Percentiles rank a stretch among this genome's conserved stretches.
Evolutionary conservation across 192 early-diverging fungal genomes (phyloP).

Genomic region (Podila clonocystis): DNA sequence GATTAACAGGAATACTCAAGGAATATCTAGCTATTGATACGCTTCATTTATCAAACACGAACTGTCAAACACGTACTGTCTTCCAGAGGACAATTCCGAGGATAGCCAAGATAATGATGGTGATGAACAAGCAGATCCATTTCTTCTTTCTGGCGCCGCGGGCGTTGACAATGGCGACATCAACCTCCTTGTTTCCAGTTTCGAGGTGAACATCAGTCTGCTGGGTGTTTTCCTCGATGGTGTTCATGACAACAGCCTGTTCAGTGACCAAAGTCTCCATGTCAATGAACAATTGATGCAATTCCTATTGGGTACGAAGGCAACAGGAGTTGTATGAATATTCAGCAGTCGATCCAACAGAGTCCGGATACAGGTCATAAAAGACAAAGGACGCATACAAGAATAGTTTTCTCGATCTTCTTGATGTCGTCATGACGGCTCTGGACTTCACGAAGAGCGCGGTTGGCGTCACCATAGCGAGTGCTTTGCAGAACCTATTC

Average conservation of each 20-base stretch:
- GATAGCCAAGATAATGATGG: conserved; percentile 50
- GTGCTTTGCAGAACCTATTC: conserved; percentile 73
- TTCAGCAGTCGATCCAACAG: background rate
- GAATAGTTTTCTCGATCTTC: conserved; percentile 87
- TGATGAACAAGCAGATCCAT: conserved; percentile 65
- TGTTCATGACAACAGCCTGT: conserved; percentile 77
- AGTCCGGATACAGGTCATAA: too few relatives aligned
- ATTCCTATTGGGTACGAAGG: conserved; percentile 62
- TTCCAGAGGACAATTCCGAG: conserved; percentile 52
- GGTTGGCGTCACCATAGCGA: conserved; percentile 75
- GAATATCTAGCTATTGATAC: background rate
- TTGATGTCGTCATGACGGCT: conserved; percentile 86
- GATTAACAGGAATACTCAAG: too few relatives aligned
- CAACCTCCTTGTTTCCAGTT: conserved; percentile 66
- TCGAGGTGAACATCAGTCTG: conserved; percentile 71
- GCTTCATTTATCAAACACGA: background rate
- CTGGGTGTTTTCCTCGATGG: conserved; percentile 74
- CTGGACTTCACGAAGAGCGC: conserved; percentile 85
- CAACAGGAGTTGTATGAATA: background rate
- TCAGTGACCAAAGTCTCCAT: conserved; percentile 85
- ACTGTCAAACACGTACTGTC: background rate
- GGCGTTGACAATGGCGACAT: conserved; percentile 59
- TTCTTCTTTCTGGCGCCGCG: conserved; percentile 62
- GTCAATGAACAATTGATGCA: conserved; percentile 90
- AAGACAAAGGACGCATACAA: conserved; percentile 53